phyloP scores from a whole-genome alignment of 192 early-diverging fungal genomes.

The Piromyces finnis region DNA sequence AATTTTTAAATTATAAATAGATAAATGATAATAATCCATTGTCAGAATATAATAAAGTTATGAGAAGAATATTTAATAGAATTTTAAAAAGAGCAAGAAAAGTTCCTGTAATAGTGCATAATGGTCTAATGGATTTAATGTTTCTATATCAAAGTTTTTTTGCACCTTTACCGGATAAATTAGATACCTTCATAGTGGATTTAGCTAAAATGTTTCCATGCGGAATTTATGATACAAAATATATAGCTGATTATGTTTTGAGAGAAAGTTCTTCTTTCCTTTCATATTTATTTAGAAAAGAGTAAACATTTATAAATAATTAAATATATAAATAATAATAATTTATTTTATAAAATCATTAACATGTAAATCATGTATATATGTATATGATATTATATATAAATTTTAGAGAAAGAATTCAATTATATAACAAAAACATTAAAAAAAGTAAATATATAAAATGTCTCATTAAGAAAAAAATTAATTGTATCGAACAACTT shows the following conservation, averaged over 20 bases:
- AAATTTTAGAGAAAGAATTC: constrained; percentile 1
- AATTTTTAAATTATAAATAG: too few species aligned
- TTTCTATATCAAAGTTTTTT: constrained; percentile 85
- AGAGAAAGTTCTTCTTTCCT: constrained; percentile 45
- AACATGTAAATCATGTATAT: too few species aligned
- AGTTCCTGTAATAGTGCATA: constrained; percentile 73
- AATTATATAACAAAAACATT: background rate
- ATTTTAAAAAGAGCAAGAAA: background rate
- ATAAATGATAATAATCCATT: background rate
- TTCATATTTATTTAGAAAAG: constrained; percentile 47
- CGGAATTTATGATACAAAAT: constrained; percentile 89
- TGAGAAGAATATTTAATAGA: background rate
- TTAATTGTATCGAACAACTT: background rate
- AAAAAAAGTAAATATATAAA: background rate
- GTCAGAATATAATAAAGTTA: background rate
- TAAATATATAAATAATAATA: background rate
- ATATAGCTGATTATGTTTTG: constrained; percentile 48
- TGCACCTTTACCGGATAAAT: constrained; percentile 46
- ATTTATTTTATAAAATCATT: too few species aligned
- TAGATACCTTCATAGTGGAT: constrained; percentile 58
- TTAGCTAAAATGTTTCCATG: constrained; percentile 56
- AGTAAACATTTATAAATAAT: constrained; percentile 32
- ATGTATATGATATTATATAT: too few species aligned
- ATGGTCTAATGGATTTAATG: constrained; percentile 82
- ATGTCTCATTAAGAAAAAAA: background rate